Percentiles rank a stretch among this genome's conserved stretches.
Evolutionary conservation across 2,329 filamentous ascomycete genomes (phyloP).

Genomic region (Metarhizium album): DNA sequence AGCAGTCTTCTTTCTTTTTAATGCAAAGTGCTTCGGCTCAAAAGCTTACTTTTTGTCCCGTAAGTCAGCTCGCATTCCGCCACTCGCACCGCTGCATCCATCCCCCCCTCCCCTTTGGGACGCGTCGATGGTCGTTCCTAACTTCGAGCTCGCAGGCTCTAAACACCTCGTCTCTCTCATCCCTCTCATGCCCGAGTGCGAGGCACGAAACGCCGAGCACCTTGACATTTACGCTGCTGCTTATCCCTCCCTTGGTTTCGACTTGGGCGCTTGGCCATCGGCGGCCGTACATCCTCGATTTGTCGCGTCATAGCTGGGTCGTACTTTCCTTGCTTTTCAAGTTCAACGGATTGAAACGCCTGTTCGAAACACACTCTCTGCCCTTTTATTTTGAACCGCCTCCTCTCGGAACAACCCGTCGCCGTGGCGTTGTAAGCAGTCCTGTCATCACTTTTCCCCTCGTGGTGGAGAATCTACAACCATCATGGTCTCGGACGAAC

Average conservation of each 20-base stretch:
- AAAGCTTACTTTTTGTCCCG: background rate
- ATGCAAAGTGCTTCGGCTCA: background rate
- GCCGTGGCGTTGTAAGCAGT: background rate
- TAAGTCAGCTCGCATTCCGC: background rate
- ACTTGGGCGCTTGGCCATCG: background rate
- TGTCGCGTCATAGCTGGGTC: background rate
- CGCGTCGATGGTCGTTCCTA: background rate
- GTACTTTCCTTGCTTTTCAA: background rate
- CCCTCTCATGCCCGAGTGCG: background rate
- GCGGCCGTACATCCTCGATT: background rate
- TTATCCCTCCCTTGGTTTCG: background rate
- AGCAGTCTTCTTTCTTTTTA: too few species aligned
- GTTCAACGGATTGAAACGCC: background rate
- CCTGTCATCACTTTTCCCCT: background rate
- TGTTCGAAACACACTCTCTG: background rate
- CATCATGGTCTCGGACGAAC: constrained; percentile 82
- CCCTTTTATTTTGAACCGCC: background rate
- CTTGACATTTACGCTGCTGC: background rate
- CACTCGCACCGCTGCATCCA: background rate
- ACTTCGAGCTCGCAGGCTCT: background rate
- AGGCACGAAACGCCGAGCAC: background rate
- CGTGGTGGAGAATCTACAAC: background rate
- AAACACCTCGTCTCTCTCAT: background rate
- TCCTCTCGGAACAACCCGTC: background rate
- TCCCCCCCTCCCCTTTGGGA: background rate